Evolutionary conservation across 2,329 filamentous ascomycete genomes (phyloP), one percentile per base, ranked within the genome.

Genomic region (Pseudogymnoascus sp.): DNA sequence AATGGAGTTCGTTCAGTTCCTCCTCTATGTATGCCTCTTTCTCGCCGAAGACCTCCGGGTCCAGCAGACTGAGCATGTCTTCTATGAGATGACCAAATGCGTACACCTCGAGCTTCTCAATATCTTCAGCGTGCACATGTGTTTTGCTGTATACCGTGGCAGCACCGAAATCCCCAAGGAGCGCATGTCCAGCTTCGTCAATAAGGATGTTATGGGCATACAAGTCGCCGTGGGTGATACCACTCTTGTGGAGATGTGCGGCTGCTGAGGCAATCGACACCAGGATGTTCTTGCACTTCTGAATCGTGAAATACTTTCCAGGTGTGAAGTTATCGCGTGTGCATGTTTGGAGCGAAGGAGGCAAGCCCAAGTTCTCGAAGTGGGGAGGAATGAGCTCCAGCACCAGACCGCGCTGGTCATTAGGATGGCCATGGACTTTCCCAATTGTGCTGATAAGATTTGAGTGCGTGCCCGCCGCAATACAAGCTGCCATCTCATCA

Each of bases 401-500:
- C 31, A 81, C 75, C 16, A 81, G 72, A 0, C 79, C 79, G 23
- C 72, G 70, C 64, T 74, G 75, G 14, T 70, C 69, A 59, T 75
- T 71, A 1, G 77, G 76, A 64, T 80, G 77, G 3, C 71, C 74
- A 28, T 73, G 69, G 28, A 82, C 76, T 60, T 74, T 74, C 1
- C 78, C 80, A 12, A 81, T 74, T 1, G 79, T 75, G 60, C 75
- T 73, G 63, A 81, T 78, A 50, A 82, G 75, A 65, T 79, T 78
- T 16, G 73, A 72, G 66, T 82, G 79, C 38, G 74, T 74, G 10
- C 79, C 79, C 0, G 79, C 79, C 0, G 73, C 72, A 60, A 81
- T 74, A 63, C 75, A 79, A 2, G 79, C 78, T 8, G 74, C 73
- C 78, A 82, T 78, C 69, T 82, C 80, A 67, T 81, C 79, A n/a